Conservation (phyloP, 495 filamentous ascomycete genomes). For the Parachaetomium inaequale region DNA sequence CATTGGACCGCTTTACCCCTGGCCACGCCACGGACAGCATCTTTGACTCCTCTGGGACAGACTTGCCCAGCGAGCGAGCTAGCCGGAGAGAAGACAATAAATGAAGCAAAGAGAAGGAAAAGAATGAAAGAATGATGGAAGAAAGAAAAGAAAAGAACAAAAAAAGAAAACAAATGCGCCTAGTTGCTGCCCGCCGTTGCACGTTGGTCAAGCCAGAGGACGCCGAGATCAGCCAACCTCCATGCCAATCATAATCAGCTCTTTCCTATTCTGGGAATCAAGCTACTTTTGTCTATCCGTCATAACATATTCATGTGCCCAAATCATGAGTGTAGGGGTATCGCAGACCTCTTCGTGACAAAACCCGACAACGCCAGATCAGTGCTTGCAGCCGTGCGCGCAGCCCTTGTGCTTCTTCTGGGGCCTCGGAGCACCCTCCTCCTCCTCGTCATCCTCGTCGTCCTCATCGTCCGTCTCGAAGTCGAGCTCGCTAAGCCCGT, state of each 20-base stretch:
- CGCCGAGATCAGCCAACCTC: neutral
- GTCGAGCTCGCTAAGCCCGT: slow-evolving; percentile 54
- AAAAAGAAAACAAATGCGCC: too few species aligned
- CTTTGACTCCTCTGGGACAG: too few species aligned
- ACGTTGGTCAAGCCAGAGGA: neutral
- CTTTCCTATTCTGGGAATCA: neutral
- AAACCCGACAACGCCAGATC: neutral
- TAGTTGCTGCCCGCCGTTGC: neutral
- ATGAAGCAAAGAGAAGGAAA: too few species aligned
- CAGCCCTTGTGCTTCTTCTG: slow-evolving; percentile 47
- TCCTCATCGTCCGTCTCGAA: slow-evolving; percentile 54
- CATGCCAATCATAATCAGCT: neutral
- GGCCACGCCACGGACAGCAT: too few species aligned
- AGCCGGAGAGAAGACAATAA: too few species aligned
- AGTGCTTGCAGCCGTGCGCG: slow-evolving; percentile 19
- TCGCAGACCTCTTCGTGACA: neutral
- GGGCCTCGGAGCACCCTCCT: slow-evolving; percentile 37
- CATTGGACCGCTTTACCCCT: neutral
- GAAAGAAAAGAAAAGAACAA: too few species aligned
- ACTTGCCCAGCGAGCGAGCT: too few species aligned
- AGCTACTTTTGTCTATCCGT: slow-evolving; percentile 12
- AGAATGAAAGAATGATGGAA: too few species aligned
- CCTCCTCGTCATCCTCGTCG: slow-evolving; percentile 37
- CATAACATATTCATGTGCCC: slow-evolving; percentile 3
- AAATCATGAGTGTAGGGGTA: slow-evolving; percentile 4